phyloP scores from a whole-genome alignment of 2,329 filamentous ascomycete species.

The Teratosphaeria viscida region DNA sequence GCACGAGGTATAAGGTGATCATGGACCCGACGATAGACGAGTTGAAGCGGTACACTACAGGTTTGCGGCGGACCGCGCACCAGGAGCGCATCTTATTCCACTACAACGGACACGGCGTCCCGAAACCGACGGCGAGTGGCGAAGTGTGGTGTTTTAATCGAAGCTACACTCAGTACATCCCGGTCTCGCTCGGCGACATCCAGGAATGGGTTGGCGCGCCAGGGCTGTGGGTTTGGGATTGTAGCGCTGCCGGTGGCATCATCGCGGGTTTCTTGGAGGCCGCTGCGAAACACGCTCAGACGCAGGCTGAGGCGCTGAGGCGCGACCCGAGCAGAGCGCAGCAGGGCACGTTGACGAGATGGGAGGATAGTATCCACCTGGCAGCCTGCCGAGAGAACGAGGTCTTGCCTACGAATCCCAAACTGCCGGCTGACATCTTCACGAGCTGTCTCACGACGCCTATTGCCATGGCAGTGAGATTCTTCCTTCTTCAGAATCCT shows the following conservation, averaged over 20 bases:
- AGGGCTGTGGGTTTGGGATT: slow-evolving; percentile 95
- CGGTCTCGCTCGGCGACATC: slow-evolving; percentile 86
- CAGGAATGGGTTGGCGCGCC: slow-evolving; percentile 94
- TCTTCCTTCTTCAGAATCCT: slow-evolving; percentile 91
- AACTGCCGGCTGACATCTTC: slow-evolving; percentile 87
- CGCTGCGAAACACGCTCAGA: slow-evolving; percentile 86
- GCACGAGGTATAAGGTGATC: slow-evolving; percentile 96
- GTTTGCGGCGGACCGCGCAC: slow-evolving; percentile 81
- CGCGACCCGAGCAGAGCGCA: slow-evolving; percentile 50
- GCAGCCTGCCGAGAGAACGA: slow-evolving; percentile 86
- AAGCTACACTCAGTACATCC: slow-evolving; percentile 97
- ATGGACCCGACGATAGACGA: slow-evolving; percentile 94
- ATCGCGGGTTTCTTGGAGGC: slow-evolving; percentile 90
- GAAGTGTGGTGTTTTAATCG: slow-evolving; percentile 99
- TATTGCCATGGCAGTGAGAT: slow-evolving; percentile 93
- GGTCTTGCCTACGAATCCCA: slow-evolving; percentile 86
- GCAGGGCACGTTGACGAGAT: slow-evolving; percentile 40
- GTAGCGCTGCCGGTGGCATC: slow-evolving; percentile 91
- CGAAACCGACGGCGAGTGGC: slow-evolving; percentile 85
- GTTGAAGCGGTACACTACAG: slow-evolving; percentile 91
- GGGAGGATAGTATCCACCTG: slow-evolving; percentile 82
- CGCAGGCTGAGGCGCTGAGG: slow-evolving; percentile 63
- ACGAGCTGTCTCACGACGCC: slow-evolving; percentile 92
- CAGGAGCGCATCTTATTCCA: slow-evolving; percentile 95
- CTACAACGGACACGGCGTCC: slow-evolving; percentile 96